phyloP scores from a whole-genome alignment of 2,329 filamentous ascomycete species.

The Xylaria sp. region DNA sequence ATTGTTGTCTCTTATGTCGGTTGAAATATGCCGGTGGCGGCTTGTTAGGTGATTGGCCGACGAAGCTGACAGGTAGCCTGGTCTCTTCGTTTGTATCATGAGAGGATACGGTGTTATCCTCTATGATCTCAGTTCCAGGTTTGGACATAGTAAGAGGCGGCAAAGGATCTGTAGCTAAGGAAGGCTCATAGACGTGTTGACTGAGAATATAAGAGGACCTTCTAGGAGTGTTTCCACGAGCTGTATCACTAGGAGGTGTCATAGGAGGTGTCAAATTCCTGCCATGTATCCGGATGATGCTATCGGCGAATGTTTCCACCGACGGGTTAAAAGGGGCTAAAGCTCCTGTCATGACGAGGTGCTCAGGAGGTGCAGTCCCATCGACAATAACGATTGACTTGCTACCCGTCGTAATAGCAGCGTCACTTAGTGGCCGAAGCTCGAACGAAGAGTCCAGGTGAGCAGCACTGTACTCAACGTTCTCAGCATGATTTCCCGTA shows the following conservation, averaged over 20 bases:
- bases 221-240: slow-evolving; percentile 56
- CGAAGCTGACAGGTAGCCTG: slow-evolving; percentile 45
- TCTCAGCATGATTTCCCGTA: slow-evolving; percentile 46
- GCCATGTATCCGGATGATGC: slow-evolving; percentile 57
- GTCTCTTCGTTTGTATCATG: slow-evolving; percentile 50
- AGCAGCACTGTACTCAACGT: slow-evolving; percentile 56
- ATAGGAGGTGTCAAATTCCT: slow-evolving; percentile 69
- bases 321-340: slow-evolving; percentile 58
- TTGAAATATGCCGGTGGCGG: slow-evolving; percentile 50
- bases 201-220: slow-evolving; percentile 66
- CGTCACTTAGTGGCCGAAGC: slow-evolving; percentile 60
- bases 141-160: slow-evolving; percentile 56
- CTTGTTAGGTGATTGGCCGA: slow-evolving; percentile 48
- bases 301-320: slow-evolving; percentile 64
- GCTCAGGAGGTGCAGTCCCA: slow-evolving; percentile 64
- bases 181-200: slow-evolving; percentile 55
- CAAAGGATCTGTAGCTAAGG: slow-evolving; percentile 53
- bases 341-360: slow-evolving; percentile 63
- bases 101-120: slow-evolving; percentile 49
- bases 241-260: slow-evolving; percentile 63
- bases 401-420: slow-evolving; percentile 79
- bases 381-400: slow-evolving; percentile 92
- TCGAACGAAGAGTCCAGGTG: slow-evolving; percentile 57
- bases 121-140: slow-evolving; percentile 43
- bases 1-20: slow-evolving; percentile 59